Conservation (phyloP, 495 filamentous ascomycete species). For the Penicillium verhagenii region DNA sequence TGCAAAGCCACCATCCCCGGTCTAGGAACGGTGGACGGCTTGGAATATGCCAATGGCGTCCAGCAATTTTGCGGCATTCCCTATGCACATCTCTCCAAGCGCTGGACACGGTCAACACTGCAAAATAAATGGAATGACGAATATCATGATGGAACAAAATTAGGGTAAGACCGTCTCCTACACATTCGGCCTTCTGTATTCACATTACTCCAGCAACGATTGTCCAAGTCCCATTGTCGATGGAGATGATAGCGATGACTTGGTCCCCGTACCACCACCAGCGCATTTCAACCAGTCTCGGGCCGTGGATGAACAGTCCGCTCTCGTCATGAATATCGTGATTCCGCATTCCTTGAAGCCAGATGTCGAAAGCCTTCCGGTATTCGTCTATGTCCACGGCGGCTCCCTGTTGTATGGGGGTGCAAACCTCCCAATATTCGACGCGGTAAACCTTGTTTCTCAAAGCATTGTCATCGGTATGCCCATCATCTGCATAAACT, state of each 20-base stretch:
- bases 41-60: constrained; percentile 9
- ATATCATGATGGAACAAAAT: constrained; percentile 6
- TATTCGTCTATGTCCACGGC: constrained; percentile 8
- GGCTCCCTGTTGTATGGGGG: constrained; percentile 11
- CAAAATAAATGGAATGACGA: constrained; percentile 1
- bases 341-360: not conserved
- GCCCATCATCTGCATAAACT: constrained; percentile 7
- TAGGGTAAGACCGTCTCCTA: constrained; percentile 1
- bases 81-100: constrained; percentile 8
- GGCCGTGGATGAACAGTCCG: constrained; percentile 1
- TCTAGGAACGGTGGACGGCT: constrained; percentile 5
- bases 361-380: constrained; percentile 1
- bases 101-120: constrained; percentile 7
- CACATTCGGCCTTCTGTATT: not conserved
- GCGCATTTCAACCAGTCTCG: not conserved
- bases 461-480: constrained; percentile 4
- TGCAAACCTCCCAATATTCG: constrained; percentile 8
- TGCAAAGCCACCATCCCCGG: constrained; percentile 5
- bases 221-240: constrained; percentile 6
- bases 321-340: constrained; percentile 7
- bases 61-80: constrained; percentile 15
- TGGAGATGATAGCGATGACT: not conserved
- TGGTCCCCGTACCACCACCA: constrained; percentile 6
- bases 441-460: constrained; percentile 10
- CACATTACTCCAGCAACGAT: constrained; percentile 2